Evolutionary conservation across 805 yeast species (phyloP), one percentile per base, ranked within the genome.

Genomic region (Cyberlindnera nakhonratchasimensis): DNA sequence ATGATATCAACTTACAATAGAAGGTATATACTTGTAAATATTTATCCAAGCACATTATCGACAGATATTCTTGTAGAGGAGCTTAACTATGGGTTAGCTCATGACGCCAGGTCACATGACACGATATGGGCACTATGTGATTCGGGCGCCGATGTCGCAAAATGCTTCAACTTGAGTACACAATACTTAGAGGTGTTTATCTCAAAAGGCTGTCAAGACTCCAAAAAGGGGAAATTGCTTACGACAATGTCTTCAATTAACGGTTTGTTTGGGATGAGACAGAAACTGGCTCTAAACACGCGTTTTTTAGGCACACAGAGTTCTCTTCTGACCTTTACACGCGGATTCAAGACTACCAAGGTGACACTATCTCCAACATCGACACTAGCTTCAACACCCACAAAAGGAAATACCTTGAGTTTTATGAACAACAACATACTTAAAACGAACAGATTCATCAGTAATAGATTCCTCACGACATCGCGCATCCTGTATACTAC

Each of bases 121-220:
- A 13, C 31, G 41, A 32, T 38, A 31, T 3, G 41, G 24, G 21
- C 36, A 25, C 36, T 14, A 13, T 10, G 14, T 16, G 21, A 7
- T 4, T 20, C 36, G 36, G 36, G 18, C 20, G 36, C 42, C 42
- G 42, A 39, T 19, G 24, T 37, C 40, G 40, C 35, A 29, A 30
- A 30, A 23, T 31, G 24, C 33, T 5, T 29, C 33, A 6, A 17
- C 33, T 12, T 28, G 11, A 28, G 19, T 13, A 30, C 13, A 30
- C n/a, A 7, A n/a, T 18, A n/a, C 19, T 19, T n/a, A 13, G n/a
- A 23, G 11, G 25, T 23, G 8, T 8, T 23, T 23, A 11, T 8
- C 10, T n/a, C n/a, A n/a, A n/a, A n/a, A n/a, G n/a, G n/a, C n/a
- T n/a, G n/a, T n/a, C n/a, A n/a, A n/a, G n/a, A n/a, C n/a, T n/a